Conservation (phyloP, 1,139 yeast species). For the Saccharomyces hybrid region DNA sequence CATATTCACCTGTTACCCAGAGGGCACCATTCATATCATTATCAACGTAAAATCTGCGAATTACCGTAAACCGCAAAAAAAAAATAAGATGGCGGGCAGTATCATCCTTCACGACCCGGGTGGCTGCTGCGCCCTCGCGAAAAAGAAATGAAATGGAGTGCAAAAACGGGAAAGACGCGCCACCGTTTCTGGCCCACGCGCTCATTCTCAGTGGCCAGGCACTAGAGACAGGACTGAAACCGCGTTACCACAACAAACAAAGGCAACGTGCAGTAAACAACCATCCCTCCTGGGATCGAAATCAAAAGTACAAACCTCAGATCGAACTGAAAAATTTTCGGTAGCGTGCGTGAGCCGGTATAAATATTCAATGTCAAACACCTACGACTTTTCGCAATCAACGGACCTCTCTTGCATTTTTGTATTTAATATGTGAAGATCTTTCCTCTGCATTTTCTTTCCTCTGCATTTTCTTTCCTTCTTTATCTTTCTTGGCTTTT, state of each 20-base stretch:
- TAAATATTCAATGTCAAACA: background rate
- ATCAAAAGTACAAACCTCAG: background rate
- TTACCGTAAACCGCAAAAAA: background rate
- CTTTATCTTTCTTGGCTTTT: background rate
- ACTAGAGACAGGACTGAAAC: background rate
- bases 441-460: background rate
- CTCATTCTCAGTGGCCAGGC: background rate
- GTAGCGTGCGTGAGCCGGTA: background rate
- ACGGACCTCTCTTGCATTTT: background rate
- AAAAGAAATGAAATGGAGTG: background rate
- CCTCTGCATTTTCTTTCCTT: background rate
- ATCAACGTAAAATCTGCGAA: background rate
- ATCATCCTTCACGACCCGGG: background rate
- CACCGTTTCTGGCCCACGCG: background rate
- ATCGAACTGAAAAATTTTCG: background rate
- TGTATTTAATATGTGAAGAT: background rate
- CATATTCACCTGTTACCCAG: background rate
- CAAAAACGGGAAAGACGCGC: constrained; percentile 1
- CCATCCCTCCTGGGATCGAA: background rate
- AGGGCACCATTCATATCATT: background rate
- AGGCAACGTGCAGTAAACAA: background rate
- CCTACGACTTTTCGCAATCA: background rate
- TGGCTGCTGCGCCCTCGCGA: constrained; percentile 1
- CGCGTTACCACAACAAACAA: constrained; percentile 1
- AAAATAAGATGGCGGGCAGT: background rate